Evolutionary conservation across 345 rosid species (phyloP).

Genomic region (Boechera divaricarpa): DNA sequence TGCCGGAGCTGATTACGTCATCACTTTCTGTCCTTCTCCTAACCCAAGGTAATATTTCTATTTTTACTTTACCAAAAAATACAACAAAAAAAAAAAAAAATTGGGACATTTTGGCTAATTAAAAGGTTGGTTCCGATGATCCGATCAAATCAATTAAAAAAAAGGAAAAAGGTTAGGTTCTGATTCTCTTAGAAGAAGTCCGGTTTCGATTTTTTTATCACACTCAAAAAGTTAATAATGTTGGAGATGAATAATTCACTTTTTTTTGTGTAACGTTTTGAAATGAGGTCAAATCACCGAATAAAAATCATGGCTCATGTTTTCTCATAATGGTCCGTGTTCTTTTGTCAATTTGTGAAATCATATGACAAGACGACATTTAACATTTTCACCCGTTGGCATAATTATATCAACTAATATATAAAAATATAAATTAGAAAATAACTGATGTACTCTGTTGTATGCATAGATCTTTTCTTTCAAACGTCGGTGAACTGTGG

Average conservation of each 20-base stretch:
- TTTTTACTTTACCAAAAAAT: background rate
- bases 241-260: conserved; percentile 18
- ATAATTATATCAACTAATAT: conserved; percentile 12
- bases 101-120: background rate
- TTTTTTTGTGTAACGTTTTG: conserved; percentile 5
- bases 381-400: conserved; percentile 33
- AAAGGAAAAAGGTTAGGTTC: conserved; percentile 10
- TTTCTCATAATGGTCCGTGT: conserved; percentile 16
- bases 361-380: conserved; percentile 36
- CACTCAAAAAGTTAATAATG: conserved; percentile 6
- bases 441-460: conserved; percentile 36
- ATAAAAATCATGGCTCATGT: conserved; percentile 17
- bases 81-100: background rate
- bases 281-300: conserved; percentile 40
- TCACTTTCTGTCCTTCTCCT: conserved; percentile 63
- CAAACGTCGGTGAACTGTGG: conserved; percentile 36
- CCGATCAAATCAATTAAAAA: conserved; percentile 11
- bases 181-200: conserved; percentile 22
- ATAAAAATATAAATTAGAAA: background rate
- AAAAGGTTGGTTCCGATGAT: conserved; percentile 6
- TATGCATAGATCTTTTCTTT: conserved; percentile 3
- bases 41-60: conserved; percentile 46
- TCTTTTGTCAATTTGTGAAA: conserved; percentile 40
- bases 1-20: conserved; percentile 52
- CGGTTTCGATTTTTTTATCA: conserved; percentile 29